These are phyloP conservation scores for Delphinella strobiligena DNA, from an alignment of 2,329 filamentous ascomycete species.

Conservation along the genomic window DNA sequence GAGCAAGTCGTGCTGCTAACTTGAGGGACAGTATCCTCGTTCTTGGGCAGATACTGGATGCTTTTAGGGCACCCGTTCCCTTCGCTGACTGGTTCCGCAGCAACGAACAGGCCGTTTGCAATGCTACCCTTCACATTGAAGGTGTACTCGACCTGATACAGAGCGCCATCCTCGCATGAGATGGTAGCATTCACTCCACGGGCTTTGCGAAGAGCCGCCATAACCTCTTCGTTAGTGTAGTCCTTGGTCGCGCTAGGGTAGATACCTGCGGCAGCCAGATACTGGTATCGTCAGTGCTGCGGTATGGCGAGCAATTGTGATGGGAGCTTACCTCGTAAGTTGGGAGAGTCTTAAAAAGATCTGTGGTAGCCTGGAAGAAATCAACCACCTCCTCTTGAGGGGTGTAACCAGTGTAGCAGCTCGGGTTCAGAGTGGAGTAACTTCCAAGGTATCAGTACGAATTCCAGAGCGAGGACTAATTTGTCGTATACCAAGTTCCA, in stretches of 20 bases:
- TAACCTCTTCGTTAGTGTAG: constrained; percentile 46
- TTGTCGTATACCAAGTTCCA: constrained; percentile 12
- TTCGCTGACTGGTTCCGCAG: constrained; percentile 43
- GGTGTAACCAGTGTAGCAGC: constrained; percentile 14
- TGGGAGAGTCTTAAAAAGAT: constrained; percentile 13
- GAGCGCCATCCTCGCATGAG: constrained; percentile 36
- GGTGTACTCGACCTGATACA: constrained; percentile 46
- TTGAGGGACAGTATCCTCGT: constrained; percentile 3
- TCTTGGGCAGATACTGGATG: constrained; percentile 52
- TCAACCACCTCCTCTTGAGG: constrained; percentile 14
- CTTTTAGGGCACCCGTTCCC: constrained; percentile 47
- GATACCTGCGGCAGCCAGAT: constrained; percentile 47
- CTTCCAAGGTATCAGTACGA: background rate
- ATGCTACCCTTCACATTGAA: constrained; percentile 47
- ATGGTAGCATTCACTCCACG: constrained; percentile 44
- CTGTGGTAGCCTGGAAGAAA: constrained; percentile 14
- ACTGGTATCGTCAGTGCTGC: constrained; percentile 4
- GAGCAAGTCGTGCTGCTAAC: constrained; percentile 1
- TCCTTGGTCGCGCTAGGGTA: constrained; percentile 38
- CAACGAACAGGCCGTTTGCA: constrained; percentile 46
- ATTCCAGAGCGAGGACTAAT: no score
- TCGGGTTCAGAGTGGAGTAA: constrained; percentile 14
- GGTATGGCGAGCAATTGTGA: background rate
- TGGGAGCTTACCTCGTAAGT: constrained; percentile 11
- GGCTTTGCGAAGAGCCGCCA: constrained; percentile 39